Base-by-base conservation (phyloP, 2,329 filamentous ascomycete genomes). In the Calonectria honghensis region DNA sequence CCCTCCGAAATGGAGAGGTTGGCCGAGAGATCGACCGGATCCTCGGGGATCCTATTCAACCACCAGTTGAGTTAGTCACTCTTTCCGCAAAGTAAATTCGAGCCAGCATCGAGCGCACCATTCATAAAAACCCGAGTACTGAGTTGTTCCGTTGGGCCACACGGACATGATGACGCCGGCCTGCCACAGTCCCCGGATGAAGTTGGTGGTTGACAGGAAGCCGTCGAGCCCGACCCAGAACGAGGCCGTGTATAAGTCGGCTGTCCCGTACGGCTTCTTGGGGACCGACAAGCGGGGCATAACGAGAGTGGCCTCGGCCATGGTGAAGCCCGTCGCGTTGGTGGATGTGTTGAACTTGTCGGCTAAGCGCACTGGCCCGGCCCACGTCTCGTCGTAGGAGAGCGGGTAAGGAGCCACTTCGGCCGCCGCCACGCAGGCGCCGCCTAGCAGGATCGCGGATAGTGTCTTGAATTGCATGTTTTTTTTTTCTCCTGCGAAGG, bases 1-100 rank as follows among this genome's bases (percentile, higher is more conserved):
- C 35, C 57, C 24, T 41, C 57, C n/a, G 57, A 63, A 39, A 63
- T 63, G 37, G 57, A 63, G n/a, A 63, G 37, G n/a, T 63, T 29
- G 24, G 57, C 24, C 10, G 35, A 27, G 11, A 63, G 5, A 35
- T 24, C 5, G 4, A 63, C n/a, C 2, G 57, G 57, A 37, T 63
- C 35, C 24, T 63, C 57, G 13, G 37, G 35, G 35, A 63, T 63
- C 57, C 57, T 63, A 41, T 9, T 9, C 37, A 11, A 3, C 52
- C 24, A 29, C 4, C 11, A 24, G 14, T 35, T 5, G 7, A 9
- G 57, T 41, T 13, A 41, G 37, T 29, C 24, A 18, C 14, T 37
- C 24, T 61, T 10, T 1, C 13, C 16, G 16, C 16, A 29, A 10
- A 6, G 20, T 7, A n/a, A n/a, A 13, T 7, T 29, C 9, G 35